Evolutionary conservation across 2,329 filamentous ascomycete genomes (phyloP).

Genomic region (Diaporthe citri): DNA sequence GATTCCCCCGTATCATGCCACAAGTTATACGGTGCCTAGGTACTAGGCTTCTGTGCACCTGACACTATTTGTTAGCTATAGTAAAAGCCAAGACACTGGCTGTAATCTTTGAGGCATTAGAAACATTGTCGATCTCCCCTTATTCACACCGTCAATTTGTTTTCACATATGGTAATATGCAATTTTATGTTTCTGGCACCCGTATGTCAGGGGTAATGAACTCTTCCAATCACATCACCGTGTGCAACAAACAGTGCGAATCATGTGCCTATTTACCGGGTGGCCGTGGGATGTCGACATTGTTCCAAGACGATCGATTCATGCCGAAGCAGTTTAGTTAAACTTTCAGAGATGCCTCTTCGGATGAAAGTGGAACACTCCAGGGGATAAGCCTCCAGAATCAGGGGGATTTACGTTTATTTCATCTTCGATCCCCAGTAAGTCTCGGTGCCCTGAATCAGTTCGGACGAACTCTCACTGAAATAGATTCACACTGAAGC

Average conservation of each 20-base stretch:
- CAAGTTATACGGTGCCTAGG: background rate
- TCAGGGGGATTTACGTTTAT: constrained; percentile 5
- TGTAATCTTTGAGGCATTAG: background rate
- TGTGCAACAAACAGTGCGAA: background rate
- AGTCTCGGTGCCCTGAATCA: background rate
- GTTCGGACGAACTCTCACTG: constrained; percentile 9
- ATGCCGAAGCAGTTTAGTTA: background rate
- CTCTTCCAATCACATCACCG: background rate
- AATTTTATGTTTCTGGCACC: background rate
- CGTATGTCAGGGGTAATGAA: background rate
- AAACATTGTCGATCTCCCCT: background rate
- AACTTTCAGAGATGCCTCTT: background rate
- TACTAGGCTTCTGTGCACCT: no score
- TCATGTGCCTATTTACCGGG: background rate
- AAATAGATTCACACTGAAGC: background rate
- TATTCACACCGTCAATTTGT: background rate
- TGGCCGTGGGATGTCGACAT: background rate
- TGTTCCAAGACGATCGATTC: background rate
- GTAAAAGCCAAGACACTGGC: background rate
- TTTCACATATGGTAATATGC: background rate
- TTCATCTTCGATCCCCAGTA: background rate
- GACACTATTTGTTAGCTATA: no score
- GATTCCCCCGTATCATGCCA: background rate
- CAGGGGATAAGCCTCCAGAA: constrained; percentile 12
- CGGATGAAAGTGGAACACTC: background rate